phyloP scores from a whole-genome alignment of 768 basidiomycete species.

The Pleurotus salmoneostramineus region DNA sequence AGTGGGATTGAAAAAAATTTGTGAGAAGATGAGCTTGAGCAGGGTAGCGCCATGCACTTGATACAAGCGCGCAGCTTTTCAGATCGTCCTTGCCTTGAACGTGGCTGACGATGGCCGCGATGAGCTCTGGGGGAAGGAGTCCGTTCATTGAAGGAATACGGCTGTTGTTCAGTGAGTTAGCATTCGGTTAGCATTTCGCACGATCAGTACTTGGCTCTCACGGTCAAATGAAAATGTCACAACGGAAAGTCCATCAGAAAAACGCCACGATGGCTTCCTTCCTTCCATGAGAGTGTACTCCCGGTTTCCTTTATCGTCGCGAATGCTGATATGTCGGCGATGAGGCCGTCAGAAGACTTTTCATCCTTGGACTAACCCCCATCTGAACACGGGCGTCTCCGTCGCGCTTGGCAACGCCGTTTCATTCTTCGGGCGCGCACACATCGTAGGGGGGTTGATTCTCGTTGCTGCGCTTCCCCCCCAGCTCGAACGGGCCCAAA shows the following conservation, averaged over 20 bases:
- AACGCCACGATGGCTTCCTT: not conserved
- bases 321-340: not conserved
- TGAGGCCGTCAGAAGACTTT: not conserved
- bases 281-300: not conserved
- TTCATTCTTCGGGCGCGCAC: not conserved
- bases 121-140: too few species aligned
- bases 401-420: constrained; percentile 6
- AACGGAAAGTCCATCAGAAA: not conserved
- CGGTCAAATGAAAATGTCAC: too few species aligned
- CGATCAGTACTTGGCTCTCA: too few species aligned
- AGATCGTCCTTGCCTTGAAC: too few species aligned
- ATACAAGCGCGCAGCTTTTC: too few species aligned
- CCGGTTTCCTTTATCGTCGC: not conserved
- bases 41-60: too few species aligned
- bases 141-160: too few species aligned
- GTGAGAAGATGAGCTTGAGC: too few species aligned
- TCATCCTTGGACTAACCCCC: not conserved
- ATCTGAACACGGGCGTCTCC: not conserved
- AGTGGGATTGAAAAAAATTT: too few species aligned
- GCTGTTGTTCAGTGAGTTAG: too few species aligned
- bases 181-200: too few species aligned
- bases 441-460: not conserved
- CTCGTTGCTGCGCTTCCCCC: not conserved
- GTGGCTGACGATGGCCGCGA: too few species aligned
- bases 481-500: not conserved